Conservation (phyloP, 139 green algal genomes). For the Chlorella sorokiniana region DNA sequence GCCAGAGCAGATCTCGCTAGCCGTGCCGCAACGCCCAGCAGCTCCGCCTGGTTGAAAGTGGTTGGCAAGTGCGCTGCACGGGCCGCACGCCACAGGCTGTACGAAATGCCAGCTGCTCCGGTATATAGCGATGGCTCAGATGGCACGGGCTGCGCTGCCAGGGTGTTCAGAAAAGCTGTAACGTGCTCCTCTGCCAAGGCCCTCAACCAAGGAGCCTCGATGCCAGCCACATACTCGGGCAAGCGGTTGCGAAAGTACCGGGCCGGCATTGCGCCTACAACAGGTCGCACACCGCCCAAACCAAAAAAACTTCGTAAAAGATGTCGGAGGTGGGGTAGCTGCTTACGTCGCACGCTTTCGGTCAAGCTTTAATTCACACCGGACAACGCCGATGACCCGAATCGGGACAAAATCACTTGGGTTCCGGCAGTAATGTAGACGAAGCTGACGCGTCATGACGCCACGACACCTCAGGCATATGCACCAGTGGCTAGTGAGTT, state of each 20-base stretch:
- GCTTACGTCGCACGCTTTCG: no score
- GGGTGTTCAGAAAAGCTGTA: not conserved
- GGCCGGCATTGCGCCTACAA: slow-evolving; percentile 1
- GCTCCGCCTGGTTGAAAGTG: not conserved
- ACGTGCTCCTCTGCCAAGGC: not conserved
- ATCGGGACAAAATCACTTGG: no score
- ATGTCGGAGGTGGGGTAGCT: no score
- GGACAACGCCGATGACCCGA: no score
- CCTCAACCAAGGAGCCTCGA: no score
- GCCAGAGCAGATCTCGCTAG: not conserved
- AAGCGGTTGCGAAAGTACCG: slow-evolving; percentile 14
- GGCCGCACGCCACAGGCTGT: slow-evolving; percentile 1
- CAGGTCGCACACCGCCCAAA: no score
- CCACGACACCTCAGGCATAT: not conserved
- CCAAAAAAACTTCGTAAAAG: no score
- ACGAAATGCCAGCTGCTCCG: slow-evolving; percentile 22
- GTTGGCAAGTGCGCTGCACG: not conserved
- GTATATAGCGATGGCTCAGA: slow-evolving; percentile 16
- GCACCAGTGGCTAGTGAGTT: not conserved
- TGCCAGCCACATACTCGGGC: not conserved
- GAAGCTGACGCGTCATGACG: no score
- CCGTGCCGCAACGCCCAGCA: not conserved
- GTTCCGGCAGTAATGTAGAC: no score
- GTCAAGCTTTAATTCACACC: no score
- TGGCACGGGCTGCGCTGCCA: not conserved